Evolutionary conservation across 306 rosid genomes (phyloP).

Genomic region (Cucurbita ficifolia): DNA sequence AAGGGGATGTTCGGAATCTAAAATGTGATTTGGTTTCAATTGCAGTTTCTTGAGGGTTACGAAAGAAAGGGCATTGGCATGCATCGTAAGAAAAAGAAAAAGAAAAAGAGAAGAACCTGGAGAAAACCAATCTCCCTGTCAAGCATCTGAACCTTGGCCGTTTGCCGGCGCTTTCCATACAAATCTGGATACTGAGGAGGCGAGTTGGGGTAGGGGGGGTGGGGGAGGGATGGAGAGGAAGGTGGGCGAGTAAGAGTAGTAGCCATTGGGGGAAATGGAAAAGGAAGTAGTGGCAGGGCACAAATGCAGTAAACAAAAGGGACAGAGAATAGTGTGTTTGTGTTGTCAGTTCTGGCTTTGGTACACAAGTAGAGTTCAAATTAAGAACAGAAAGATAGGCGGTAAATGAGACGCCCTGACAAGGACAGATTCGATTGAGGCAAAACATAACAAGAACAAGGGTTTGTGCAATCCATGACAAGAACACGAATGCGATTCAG

Average conservation of each 20-base stretch:
- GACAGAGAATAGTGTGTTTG: background rate
- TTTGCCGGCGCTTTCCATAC: conserved; percentile 84
- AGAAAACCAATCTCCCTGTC: conserved; percentile 75
- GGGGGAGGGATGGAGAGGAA: conserved; percentile 28
- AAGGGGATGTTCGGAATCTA: too few species aligned
- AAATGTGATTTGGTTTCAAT: too few species aligned
- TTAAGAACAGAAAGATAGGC: too few species aligned
- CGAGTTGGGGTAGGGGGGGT: conserved; percentile 89
- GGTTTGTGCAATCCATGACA: too few species aligned
- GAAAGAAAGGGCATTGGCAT: too few species aligned
- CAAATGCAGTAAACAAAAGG: background rate
- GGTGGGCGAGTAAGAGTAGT: background rate
- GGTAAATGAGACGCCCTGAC: too few species aligned
- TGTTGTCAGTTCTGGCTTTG: too few species aligned
- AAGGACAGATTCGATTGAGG: too few species aligned
- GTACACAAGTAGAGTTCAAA: too few species aligned
- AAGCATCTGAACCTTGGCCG: conserved; percentile 73
- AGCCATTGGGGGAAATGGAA: background rate
- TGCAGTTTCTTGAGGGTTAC: too few species aligned
- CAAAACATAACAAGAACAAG: too few species aligned
- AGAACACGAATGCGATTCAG: too few species aligned
- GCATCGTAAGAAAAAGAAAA: background rate
- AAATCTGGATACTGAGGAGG: conserved; percentile 88
- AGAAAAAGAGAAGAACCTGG: conserved; percentile 26
- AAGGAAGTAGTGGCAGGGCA: background rate